Conservation (phyloP, 371 early-diverging fungal species). For the Funneliformis caledonium region DNA sequence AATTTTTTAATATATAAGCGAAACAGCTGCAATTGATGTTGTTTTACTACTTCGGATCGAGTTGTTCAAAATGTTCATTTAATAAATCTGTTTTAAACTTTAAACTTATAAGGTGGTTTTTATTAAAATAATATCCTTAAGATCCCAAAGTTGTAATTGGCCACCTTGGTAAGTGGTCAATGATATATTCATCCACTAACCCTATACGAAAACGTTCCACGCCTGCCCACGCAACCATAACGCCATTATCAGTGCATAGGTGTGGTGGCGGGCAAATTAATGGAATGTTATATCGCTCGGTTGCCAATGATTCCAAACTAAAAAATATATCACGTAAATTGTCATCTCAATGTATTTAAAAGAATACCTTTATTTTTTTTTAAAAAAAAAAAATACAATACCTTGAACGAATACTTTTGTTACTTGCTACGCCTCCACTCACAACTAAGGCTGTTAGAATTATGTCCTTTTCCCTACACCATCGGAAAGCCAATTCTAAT, state of each 20-base stretch:
- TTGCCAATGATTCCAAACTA: slow-evolving; percentile 53
- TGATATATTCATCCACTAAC: slow-evolving; percentile 63
- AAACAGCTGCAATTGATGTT: not conserved
- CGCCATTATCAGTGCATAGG: slow-evolving; percentile 88
- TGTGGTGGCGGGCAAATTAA: slow-evolving; percentile 77
- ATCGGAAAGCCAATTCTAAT: slow-evolving; percentile 60
- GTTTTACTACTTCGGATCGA: slow-evolving; percentile 4
- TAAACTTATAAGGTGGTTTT: too few species aligned
- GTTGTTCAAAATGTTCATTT: not conserved
- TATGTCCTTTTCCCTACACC: slow-evolving; percentile 50
- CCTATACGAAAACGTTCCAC: slow-evolving; percentile 68
- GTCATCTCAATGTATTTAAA: not conserved
- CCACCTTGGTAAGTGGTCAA: slow-evolving; percentile 72
- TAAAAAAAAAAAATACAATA: slow-evolving; percentile 35
- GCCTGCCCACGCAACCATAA: slow-evolving; percentile 90
- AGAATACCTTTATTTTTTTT: not conserved
- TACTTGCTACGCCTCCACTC: slow-evolving; percentile 87
- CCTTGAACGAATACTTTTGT: slow-evolving; percentile 55
- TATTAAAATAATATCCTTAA: not conserved
- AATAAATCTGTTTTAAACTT: too few species aligned
- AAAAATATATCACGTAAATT: not conserved
- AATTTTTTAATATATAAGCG: not conserved
- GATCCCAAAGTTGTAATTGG: slow-evolving; percentile 53
- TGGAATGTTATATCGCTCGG: slow-evolving; percentile 50
- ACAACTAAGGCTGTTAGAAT: slow-evolving; percentile 68